Percentiles rank a stretch among this genome's conserved stretches.
phyloP scores from a whole-genome alignment of 129 eudicot species.

The Centrapalus pauciflorus region DNA sequence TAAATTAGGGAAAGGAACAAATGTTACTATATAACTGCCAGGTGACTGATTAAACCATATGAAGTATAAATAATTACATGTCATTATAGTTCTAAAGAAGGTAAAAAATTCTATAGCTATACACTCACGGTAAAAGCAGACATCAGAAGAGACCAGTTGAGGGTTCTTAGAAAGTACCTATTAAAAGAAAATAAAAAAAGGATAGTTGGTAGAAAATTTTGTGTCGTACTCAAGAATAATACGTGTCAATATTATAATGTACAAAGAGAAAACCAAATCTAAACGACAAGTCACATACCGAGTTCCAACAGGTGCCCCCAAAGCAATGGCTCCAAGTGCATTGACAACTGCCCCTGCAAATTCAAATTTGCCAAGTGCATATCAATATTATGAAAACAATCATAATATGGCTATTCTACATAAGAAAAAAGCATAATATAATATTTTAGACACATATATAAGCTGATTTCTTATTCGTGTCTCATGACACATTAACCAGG shows the following conservation, averaged over 20 bases:
- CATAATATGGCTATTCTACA: slow-evolving; percentile 8
- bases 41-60: not conserved
- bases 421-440: not conserved
- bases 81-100: not conserved
- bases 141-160: slow-evolving; percentile 88
- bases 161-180: slow-evolving; percentile 58
- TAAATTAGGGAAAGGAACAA: not conserved
- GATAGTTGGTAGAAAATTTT: too few species aligned
- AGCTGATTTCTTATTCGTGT: not conserved
- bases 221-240: slow-evolving; percentile 23
- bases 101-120: slow-evolving; percentile 5
- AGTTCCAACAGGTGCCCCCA: slow-evolving; percentile 86
- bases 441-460: not conserved
- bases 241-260: not conserved
- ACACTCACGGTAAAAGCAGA: slow-evolving; percentile 77
- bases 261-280: not conserved
- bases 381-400: not conserved
- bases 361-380: slow-evolving; percentile 7
- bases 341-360: slow-evolving; percentile 69
- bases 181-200: not conserved
- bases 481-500: too few species aligned
- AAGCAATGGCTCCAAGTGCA: slow-evolving; percentile 91
- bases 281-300: slow-evolving; percentile 43
- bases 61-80: not conserved
- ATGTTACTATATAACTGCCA: not conserved